A percentile compares a stretch with the other conserved stretches of the same genome.
Conservation (phyloP, 176 grass and related monocot genomes). For the Pontederia paniculata region DNA sequence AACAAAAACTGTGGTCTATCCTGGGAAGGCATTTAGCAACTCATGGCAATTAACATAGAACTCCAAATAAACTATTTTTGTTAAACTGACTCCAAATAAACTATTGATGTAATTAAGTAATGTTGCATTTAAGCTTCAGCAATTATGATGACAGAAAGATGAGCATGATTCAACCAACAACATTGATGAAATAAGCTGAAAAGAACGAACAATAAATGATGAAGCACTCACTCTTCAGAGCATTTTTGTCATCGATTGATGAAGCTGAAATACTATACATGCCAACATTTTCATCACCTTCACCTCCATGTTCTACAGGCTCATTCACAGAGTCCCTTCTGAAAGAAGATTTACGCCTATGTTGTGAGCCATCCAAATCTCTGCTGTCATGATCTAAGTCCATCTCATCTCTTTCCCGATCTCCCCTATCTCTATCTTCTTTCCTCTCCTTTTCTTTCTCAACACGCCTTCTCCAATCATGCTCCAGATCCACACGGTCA, state of each 20-base stretch:
- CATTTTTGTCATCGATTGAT: constrained; percentile 67
- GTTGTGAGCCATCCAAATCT: constrained; percentile 40
- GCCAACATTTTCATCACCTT: constrained; percentile 37
- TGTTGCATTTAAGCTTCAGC: too few relatives aligned
- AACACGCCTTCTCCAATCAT: constrained; percentile 63
- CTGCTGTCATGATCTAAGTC: constrained; percentile 74
- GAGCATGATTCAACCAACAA: too few relatives aligned
- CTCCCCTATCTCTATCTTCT: constrained; percentile 59
- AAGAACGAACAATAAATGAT: not conserved
- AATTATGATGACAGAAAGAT: too few relatives aligned
- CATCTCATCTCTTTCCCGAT: constrained; percentile 79
- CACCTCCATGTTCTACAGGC: constrained; percentile 34
- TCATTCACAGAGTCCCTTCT: constrained; percentile 40
- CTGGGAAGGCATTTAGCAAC: too few relatives aligned
- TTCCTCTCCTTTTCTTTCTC: constrained; percentile 81
- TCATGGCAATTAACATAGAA: too few relatives aligned
- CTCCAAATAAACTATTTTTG: too few relatives aligned
- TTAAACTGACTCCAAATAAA: too few relatives aligned
- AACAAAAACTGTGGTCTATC: too few relatives aligned
- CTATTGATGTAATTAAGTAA: too few relatives aligned
- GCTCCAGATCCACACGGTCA: constrained; percentile 70
- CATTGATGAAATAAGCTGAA: too few relatives aligned
- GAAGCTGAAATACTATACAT: constrained; percentile 42
- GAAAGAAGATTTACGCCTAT: constrained; percentile 37
- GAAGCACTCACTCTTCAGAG: constrained; percentile 70